Percentiles rank a stretch among this genome's conserved stretches.
Evolutionary conservation across 768 basidiomycete species (phyloP).

Genomic region (Pisolithus microcarpus): DNA sequence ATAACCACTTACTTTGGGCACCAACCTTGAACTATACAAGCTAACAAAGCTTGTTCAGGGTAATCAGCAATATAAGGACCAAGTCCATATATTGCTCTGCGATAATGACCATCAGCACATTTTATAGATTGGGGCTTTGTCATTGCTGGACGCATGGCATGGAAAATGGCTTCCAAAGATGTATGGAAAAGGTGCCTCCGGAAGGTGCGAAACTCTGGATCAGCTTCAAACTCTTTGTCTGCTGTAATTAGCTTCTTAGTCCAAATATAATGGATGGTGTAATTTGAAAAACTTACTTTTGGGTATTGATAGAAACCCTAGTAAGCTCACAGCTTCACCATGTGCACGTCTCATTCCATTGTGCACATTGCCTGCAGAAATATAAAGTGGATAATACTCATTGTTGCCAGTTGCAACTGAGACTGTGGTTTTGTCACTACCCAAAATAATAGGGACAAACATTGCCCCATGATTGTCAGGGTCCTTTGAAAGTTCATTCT

Average conservation of each 20-base stretch:
- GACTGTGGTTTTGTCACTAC: slow-evolving; percentile 21
- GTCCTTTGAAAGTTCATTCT: slow-evolving; percentile 2
- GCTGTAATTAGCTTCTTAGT: no score
- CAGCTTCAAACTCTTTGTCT: slow-evolving; percentile 6
- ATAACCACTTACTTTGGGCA: slow-evolving; percentile 24
- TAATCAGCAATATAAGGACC: slow-evolving; percentile 37
- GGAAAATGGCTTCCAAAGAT: slow-evolving; percentile 21
- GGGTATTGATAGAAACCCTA: slow-evolving; percentile 13
- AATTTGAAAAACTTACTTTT: slow-evolving; percentile 4
- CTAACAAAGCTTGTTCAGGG: slow-evolving; percentile 29
- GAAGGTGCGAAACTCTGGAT: slow-evolving; percentile 21
- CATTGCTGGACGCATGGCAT: slow-evolving; percentile 21
- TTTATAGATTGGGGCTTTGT: slow-evolving; percentile 13
- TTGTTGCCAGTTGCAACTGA: slow-evolving; percentile 17
- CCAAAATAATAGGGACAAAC: slow-evolving; percentile 14
- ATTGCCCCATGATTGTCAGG: slow-evolving; percentile 9
- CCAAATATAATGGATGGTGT: no score
- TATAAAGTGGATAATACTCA: slow-evolving; percentile 18
- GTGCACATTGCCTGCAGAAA: slow-evolving; percentile 12
- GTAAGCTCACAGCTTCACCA: slow-evolving; percentile 1
- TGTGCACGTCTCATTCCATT: slow-evolving; percentile 10
- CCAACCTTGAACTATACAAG: slow-evolving; percentile 31
- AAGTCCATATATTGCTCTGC: slow-evolving; percentile 25
- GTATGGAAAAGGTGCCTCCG: slow-evolving; percentile 24
- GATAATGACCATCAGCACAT: slow-evolving; percentile 27